A percentile compares a stretch with the other conserved stretches of the same genome.
These are phyloP conservation scores for Scolecobasidium constrictum DNA, from an alignment of 2,329 filamentous ascomycete genomes.

Conservation along the genomic window DNA sequence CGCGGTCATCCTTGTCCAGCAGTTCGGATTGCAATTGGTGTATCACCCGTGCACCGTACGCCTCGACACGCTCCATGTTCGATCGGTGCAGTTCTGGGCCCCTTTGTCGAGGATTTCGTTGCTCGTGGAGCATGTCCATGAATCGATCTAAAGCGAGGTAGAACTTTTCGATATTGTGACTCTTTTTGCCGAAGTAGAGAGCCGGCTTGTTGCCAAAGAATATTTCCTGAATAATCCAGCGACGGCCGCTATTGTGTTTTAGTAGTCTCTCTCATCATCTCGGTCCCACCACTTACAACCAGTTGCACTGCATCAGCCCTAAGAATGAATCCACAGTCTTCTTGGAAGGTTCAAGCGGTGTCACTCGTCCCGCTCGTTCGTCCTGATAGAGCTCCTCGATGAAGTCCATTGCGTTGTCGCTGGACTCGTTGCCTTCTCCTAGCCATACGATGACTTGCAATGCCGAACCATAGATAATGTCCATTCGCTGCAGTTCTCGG, in stretches of 20 bases:
- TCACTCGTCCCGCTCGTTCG: background rate
- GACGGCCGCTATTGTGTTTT: no score
- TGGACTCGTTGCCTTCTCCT: conserved; percentile 12
- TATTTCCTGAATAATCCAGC: conserved; percentile 1
- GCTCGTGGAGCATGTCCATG: background rate
- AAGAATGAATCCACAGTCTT: background rate
- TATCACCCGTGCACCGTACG: background rate
- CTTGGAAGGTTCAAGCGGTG: background rate
- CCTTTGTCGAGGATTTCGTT: background rate
- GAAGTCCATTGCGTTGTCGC: conserved; percentile 10
- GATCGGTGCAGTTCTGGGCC: background rate
- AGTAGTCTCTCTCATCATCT: no score
- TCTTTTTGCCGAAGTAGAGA: background rate
- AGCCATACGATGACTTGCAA: conserved; percentile 12
- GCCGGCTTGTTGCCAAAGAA: background rate
- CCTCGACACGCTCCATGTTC: background rate
- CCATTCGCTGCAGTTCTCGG: conserved; percentile 10
- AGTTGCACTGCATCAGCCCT: background rate
- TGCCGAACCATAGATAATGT: conserved; percentile 10
- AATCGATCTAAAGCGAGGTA: background rate
- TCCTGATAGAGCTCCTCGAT: background rate
- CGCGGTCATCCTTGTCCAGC: background rate
- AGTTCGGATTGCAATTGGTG: background rate
- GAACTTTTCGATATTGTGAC: background rate
- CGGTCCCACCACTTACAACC: no score